These are phyloP conservation scores for Penicillium bovifimosum DNA, from an alignment of 495 filamentous ascomycete species.

Conservation along the genomic window DNA sequence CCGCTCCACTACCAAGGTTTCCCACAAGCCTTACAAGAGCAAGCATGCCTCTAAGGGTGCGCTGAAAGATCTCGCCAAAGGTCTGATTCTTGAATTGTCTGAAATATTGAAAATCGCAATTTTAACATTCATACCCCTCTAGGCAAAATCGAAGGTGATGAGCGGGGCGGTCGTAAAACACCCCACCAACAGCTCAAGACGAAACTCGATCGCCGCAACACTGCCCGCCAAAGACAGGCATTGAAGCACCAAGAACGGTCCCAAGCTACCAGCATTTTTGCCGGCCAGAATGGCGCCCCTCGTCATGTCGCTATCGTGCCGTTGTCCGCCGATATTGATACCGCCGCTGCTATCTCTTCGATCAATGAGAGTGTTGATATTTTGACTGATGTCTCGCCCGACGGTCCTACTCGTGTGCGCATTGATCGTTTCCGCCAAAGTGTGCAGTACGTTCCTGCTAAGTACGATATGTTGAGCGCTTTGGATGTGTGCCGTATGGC, in stretches of 20 bases:
- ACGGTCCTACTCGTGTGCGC: slow-evolving; percentile 55
- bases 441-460: slow-evolving; percentile 71
- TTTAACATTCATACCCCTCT: neutral
- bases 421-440: slow-evolving; percentile 92
- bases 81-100: slow-evolving; percentile 34
- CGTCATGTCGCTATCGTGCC: slow-evolving; percentile 90
- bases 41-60: slow-evolving; percentile 82
- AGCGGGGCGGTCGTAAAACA: slow-evolving; percentile 69
- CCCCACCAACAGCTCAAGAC: slow-evolving; percentile 96
- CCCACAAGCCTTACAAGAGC: slow-evolving; percentile 87
- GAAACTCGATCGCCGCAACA: slow-evolving; percentile 89
- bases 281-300: slow-evolving; percentile 77
- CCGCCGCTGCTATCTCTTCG: slow-evolving; percentile 55
- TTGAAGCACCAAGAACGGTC: slow-evolving; percentile 75
- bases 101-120: slow-evolving; percentile 54
- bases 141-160: slow-evolving; percentile 58
- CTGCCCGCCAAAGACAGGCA: slow-evolving; percentile 78
- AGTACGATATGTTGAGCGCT: slow-evolving; percentile 63
- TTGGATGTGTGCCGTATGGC: slow-evolving; percentile 84
- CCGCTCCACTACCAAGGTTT: slow-evolving; percentile 78
- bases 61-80: slow-evolving; percentile 74
- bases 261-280: slow-evolving; percentile 71
- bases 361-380: slow-evolving; percentile 78
- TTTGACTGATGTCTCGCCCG: slow-evolving; percentile 56
- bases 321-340: slow-evolving; percentile 65